These are phyloP conservation scores for Elaeis guineensis DNA, from an alignment of 176 grass and related monocot species.

Conservation along the genomic window DNA sequence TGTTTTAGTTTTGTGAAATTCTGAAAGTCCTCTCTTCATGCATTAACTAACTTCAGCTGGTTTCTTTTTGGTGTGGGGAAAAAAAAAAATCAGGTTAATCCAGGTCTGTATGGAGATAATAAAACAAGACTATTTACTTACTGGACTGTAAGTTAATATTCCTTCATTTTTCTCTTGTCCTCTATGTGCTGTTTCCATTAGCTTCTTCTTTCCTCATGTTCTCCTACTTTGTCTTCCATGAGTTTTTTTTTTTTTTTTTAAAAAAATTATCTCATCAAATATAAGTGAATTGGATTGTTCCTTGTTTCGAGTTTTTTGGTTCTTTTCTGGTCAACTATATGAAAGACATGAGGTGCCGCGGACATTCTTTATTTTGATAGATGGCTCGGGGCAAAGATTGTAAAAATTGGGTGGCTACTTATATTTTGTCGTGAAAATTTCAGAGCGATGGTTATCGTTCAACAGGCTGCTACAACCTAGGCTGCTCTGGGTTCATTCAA, in stretches of 20 bases:
- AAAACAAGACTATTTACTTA: conserved; percentile 5
- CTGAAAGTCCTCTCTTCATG: too few relatives aligned
- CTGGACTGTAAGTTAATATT: too few relatives aligned
- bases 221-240: background rate
- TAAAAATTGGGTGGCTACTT: background rate
- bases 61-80: too few relatives aligned
- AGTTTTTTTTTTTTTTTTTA: background rate
- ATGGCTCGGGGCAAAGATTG: too few relatives aligned
- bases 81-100: background rate
- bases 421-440: background rate
- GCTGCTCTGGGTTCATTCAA: conserved; percentile 10
- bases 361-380: too few relatives aligned
- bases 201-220: background rate
- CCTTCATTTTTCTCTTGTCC: too few relatives aligned
- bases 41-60: too few relatives aligned
- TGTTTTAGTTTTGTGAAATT: too few relatives aligned
- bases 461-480: conserved; percentile 11
- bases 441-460: background rate
- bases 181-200: too few relatives aligned
- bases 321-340: too few relatives aligned
- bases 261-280: background rate
- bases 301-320: background rate
- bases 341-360: too few relatives aligned
- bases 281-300: too few relatives aligned
- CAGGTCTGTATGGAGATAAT: conserved; percentile 10